These are phyloP conservation scores for Diphasiastrum complanatum DNA, from an alignment of 83 land plant species.

Conservation along the genomic window DNA sequence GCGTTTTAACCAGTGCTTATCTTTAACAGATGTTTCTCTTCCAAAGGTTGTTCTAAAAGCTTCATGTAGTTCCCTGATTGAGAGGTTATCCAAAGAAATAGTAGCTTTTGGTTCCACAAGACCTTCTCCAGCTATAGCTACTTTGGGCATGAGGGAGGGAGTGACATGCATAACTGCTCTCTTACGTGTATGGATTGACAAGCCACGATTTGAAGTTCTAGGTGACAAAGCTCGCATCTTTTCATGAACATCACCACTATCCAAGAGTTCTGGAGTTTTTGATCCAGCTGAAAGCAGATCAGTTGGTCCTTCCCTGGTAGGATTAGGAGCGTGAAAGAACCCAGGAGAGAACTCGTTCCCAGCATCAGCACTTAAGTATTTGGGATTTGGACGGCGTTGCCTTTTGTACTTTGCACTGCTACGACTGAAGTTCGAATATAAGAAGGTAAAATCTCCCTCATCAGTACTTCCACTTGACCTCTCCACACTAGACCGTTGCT, in stretches of 20 bases:
- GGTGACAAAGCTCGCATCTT: too few species aligned
- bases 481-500: slow-evolving; percentile 27
- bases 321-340: too few species aligned
- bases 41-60: slow-evolving; percentile 76
- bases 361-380: slow-evolving; percentile 16
- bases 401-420: slow-evolving; percentile 28
- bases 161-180: neutral
- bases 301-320: too few species aligned
- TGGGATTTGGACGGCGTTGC: slow-evolving; percentile 26
- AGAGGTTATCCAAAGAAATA: slow-evolving; percentile 57
- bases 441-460: neutral
- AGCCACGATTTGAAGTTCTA: too few species aligned
- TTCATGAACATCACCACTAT: too few species aligned
- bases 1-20: slow-evolving; percentile 88
- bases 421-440: neutral
- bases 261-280: too few species aligned
- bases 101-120: slow-evolving; percentile 30
- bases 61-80: slow-evolving; percentile 85
- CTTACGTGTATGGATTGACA: too few species aligned
- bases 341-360: neutral
- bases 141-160: neutral
- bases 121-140: slow-evolving; percentile 6
- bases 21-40: slow-evolving; percentile 86
- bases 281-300: too few species aligned
- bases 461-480: slow-evolving; percentile 3